phyloP scores from a whole-genome alignment of 2,329 filamentous ascomycete species.

The Trichoderma sp. region DNA sequence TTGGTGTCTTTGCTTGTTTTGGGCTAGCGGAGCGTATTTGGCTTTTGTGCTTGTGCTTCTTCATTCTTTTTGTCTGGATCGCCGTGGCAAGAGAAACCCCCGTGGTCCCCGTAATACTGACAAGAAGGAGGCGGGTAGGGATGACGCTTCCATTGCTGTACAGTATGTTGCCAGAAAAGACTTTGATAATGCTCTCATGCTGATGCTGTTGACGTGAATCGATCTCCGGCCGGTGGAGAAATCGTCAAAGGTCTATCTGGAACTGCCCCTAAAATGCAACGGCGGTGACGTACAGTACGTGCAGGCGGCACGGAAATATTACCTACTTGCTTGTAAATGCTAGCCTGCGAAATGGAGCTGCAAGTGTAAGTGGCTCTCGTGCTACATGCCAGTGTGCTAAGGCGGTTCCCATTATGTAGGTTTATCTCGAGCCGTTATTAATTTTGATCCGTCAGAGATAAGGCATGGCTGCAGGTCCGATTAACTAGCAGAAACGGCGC shows the following conservation, averaged over 20 bases:
- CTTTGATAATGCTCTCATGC: background rate
- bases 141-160: background rate
- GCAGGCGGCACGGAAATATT: constrained; percentile 1
- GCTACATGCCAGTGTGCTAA: constrained; percentile 9
- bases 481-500: constrained; percentile 28
- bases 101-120: background rate
- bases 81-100: background rate
- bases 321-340: background rate
- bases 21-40: background rate
- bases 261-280: background rate
- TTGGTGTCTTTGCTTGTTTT: background rate
- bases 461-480: constrained; percentile 29
- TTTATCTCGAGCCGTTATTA: constrained; percentile 28
- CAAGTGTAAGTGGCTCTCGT: background rate
- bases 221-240: constrained; percentile 8
- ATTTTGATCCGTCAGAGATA: constrained; percentile 30
- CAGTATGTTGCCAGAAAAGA: background rate
- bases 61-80: background rate
- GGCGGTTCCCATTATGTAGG: constrained; percentile 16
- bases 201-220: background rate
- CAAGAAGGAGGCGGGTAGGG: background rate
- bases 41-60: background rate
- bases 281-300: constrained; percentile 17
- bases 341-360: background rate
- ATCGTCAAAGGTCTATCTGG: background rate